These are phyloP conservation scores for Persicaria maculosa DNA, from an alignment of 148 eudicot species.

Conservation along the genomic window DNA sequence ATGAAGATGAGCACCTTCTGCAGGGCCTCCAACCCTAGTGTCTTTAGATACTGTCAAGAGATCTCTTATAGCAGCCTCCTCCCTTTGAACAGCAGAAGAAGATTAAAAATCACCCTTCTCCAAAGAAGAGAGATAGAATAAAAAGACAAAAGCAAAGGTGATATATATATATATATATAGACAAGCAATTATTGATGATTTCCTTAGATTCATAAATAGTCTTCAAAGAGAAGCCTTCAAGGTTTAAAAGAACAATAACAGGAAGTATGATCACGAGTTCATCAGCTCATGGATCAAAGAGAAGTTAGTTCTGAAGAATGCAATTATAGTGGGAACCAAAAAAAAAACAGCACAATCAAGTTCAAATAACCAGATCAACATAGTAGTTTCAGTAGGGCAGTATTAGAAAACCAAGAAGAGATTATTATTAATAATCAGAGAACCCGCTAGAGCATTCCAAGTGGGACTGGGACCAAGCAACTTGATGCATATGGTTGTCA, in stretches of 20 bases:
- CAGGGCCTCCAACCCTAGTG: constrained; percentile 67
- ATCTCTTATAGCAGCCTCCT: constrained; percentile 76
- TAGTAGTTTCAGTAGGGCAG: not conserved
- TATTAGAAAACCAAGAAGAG: not conserved
- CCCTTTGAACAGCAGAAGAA: constrained; percentile 36
- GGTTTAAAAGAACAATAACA: too few species aligned
- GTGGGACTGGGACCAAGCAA: too few species aligned
- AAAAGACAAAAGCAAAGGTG: not conserved
- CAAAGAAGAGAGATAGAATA: not conserved
- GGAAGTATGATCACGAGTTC: not conserved
- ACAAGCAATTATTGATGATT: not conserved
- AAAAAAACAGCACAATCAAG: not conserved
- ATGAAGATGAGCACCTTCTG: constrained; percentile 99
- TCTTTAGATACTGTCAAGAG: constrained; percentile 57
- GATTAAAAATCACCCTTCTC: not conserved
- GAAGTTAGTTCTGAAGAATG: not conserved
- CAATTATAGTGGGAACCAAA: not conserved
- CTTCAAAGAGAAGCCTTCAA: not conserved
- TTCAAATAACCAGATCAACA: not conserved
- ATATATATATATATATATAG: not conserved
- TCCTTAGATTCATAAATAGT: not conserved
- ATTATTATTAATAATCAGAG: not conserved
- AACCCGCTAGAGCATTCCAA: not conserved
- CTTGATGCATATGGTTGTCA: too few species aligned
- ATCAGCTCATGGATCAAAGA: not conserved